Conservation (phyloP, 208 protist species). For the Spongospora subterranea region DNA sequence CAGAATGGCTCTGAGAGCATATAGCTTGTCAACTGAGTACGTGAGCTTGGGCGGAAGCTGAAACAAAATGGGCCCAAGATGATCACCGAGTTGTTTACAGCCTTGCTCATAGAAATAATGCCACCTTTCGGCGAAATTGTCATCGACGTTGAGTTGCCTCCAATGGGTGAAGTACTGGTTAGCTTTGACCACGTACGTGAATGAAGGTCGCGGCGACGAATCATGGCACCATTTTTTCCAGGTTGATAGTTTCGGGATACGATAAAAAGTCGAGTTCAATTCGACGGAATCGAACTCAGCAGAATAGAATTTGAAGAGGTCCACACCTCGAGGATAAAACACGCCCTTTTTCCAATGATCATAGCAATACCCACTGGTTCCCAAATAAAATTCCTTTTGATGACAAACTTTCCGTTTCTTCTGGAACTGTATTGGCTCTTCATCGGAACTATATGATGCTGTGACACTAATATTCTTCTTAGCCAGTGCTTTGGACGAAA, state of each 20-base stretch:
- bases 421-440: too few relatives aligned
- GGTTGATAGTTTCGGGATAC: background rate
- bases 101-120: background rate
- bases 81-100: background rate
- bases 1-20: background rate
- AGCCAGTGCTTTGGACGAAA: too few relatives aligned
- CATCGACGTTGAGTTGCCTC: background rate
- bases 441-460: too few relatives aligned
- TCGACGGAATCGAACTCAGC: slow-evolving; percentile 41
- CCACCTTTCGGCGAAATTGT: background rate
- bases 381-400: background rate
- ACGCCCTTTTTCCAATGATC: background rate
- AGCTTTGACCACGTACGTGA: slow-evolving; percentile 43
- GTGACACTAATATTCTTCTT: too few relatives aligned
- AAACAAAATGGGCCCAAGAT: slow-evolving; percentile 32
- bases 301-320: slow-evolving; percentile 38
- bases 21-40: background rate
- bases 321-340: background rate
- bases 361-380: slow-evolving; percentile 29
- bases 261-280: slow-evolving; percentile 52
- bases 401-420: too few relatives aligned
- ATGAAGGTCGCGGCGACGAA: background rate
- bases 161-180: slow-evolving; percentile 42
- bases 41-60: background rate
- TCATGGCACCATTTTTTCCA: background rate